Base-by-base conservation (phyloP, 768 basidiomycete genomes). In the Tulasnella sp. region DNA sequence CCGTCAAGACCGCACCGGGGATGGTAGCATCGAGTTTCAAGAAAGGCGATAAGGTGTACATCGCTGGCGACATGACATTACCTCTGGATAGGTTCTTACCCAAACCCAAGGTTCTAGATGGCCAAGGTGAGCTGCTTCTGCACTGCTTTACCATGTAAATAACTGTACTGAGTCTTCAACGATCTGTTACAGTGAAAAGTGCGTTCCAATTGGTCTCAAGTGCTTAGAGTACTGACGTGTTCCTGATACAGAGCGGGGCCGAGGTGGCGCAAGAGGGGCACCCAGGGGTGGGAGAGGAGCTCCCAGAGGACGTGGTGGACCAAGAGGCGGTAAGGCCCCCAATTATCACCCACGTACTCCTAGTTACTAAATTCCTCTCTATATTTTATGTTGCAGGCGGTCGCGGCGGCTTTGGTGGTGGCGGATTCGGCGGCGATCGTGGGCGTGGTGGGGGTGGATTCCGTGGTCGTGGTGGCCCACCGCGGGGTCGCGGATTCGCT, bases 1-100 rank as follows among this genome's bases (percentile, higher is more conserved):
- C 92, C 2, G 80, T 99, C 64, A 99, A 98, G 76, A 96, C 97
- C 87, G 81, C 84, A 19, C 85, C 88, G 60, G 96, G 96, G 30
- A 92, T 98, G 85, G 82, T 93, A 49, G 93, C 96, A 7, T 85
- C 75, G 64, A 92, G 89, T 70, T 99, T 99, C 74, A 88, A 94
- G 74, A 89, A 87, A 68, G 96, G 96, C 46, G 96, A 99, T 75
- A 97, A 94, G 70, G 89, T 99, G 45, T 99, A 89, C 71, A 97
- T 99, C 68, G 89, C 83, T 42, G 85, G 85, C n/a, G 96, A 99
- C 75, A 98, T 97, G 73, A 80, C 98, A 54, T 76, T 99, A 42
- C 94, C 96, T 7, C 84, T 98, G 55, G 96, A 99, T 63, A 77
- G 96, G 64, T 99, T 99, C 75, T 75, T 99, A 62, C 96, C 96